A percentile compares a stretch with the other conserved stretches of the same genome.
Evolutionary conservation across 1,139 yeast species (phyloP).

Genomic region (Debaryomyces sp.): DNA sequence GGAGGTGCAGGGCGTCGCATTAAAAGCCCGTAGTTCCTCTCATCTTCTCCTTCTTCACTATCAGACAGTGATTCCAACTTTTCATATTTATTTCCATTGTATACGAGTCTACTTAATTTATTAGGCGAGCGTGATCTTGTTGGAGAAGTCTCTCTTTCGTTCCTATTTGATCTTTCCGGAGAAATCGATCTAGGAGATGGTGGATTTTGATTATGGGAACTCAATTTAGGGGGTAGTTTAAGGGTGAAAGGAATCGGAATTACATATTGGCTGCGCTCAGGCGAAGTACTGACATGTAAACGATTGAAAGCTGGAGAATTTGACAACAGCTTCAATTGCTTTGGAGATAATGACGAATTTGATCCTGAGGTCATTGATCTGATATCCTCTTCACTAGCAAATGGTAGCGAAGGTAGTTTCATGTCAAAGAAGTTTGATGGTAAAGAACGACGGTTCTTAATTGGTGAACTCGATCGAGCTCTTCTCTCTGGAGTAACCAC

Average conservation of each 20-base stretch:
- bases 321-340: conserved; percentile 35
- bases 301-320: conserved; percentile 40
- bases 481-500: conserved; percentile 19
- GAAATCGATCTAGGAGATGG: conserved; percentile 14
- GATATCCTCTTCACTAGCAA: conserved; percentile 23
- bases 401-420: conserved; percentile 27
- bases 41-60: conserved; percentile 20
- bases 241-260: conserved; percentile 51
- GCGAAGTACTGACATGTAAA: conserved; percentile 35
- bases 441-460: conserved; percentile 27
- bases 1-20: conserved; percentile 27
- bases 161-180: conserved; percentile 13
- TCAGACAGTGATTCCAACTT: conserved; percentile 34
- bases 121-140: conserved; percentile 9
- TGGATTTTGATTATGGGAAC: conserved; percentile 25
- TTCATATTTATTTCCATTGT: conserved; percentile 42
- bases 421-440: conserved; percentile 27
- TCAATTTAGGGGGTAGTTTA: conserved; percentile 46
- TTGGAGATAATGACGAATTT: conserved; percentile 18
- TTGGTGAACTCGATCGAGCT: conserved; percentile 36
- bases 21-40: conserved; percentile 9
- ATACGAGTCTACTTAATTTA: conserved; percentile 32
- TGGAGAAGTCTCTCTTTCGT: background rate
- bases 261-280: conserved; percentile 29
- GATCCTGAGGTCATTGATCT: conserved; percentile 21